Evolutionary conservation across 306 rosid genomes (phyloP).

Genomic region (Trichosanthes truncata): DNA sequence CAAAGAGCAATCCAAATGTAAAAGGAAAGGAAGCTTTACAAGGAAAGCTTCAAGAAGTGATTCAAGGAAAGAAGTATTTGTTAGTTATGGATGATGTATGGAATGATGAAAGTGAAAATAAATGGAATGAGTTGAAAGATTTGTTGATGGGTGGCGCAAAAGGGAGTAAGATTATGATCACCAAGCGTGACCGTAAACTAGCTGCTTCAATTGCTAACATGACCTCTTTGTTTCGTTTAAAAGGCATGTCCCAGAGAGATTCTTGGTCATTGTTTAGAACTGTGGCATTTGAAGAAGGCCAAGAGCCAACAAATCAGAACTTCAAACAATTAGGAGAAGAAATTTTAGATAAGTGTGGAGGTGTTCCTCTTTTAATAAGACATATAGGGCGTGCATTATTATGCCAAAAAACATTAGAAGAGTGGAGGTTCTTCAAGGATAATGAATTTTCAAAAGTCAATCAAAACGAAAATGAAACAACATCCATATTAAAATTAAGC

Average conservation of each 20-base stretch:
- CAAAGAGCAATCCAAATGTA: constrained; percentile 2
- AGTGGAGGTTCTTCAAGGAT: constrained; percentile 17
- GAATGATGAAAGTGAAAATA: constrained; percentile 27
- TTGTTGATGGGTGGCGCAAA: constrained; percentile 21
- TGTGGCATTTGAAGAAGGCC: constrained; percentile 12
- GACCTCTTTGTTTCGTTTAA: constrained; percentile 7
- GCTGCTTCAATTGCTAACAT: constrained; percentile 19
- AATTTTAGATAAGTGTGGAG: constrained; percentile 29
- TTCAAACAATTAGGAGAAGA: constrained; percentile 16
- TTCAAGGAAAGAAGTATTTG: constrained; percentile 17
- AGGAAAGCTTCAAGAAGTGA: constrained; percentile 1
- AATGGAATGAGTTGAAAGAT: constrained; percentile 13
- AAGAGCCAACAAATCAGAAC: not conserved
- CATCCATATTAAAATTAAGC: constrained; percentile 28
- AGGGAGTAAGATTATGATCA: constrained; percentile 31
- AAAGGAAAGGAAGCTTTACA: constrained; percentile 28
- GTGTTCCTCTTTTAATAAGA: constrained; percentile 35
- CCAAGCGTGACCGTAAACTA: constrained; percentile 17
- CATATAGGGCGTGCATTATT: constrained; percentile 26
- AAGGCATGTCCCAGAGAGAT: not conserved
- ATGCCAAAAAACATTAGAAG: not conserved
- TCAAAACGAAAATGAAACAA: constrained; percentile 10
- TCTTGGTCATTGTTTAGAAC: constrained; percentile 18
- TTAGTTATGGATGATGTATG: constrained; percentile 43
- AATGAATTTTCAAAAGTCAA: constrained; percentile 16